Evolutionary conservation across 345 rosid species (phyloP).

Genomic region (Hypericum perforatum): DNA sequence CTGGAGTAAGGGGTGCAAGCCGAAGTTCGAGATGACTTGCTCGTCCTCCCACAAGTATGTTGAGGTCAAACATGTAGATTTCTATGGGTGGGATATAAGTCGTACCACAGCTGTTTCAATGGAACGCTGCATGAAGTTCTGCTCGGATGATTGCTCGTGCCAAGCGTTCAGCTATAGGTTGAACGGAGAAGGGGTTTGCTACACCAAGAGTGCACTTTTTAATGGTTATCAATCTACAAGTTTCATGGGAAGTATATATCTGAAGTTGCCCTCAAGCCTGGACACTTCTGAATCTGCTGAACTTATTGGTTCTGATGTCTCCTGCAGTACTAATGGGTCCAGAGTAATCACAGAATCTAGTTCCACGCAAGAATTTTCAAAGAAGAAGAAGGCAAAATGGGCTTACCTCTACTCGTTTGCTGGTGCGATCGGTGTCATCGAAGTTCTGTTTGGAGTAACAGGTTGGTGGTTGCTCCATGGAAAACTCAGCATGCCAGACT

Average conservation of each 20-base stretch:
- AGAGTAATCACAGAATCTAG: neutral
- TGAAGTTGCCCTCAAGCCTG: constrained; percentile 20
- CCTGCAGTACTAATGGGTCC: constrained; percentile 5
- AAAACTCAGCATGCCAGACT: constrained; percentile 2
- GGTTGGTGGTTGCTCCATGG: constrained; percentile 29
- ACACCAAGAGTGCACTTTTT: constrained; percentile 17
- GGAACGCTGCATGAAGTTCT: too few relatives aligned
- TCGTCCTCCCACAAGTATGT: too few relatives aligned
- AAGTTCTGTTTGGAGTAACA: constrained; percentile 16
- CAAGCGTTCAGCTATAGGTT: too few relatives aligned
- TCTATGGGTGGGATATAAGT: too few relatives aligned
- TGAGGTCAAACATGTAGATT: too few relatives aligned
- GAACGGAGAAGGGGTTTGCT: constrained; percentile 1
- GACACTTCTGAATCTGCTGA: neutral
- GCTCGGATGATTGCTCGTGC: too few relatives aligned
- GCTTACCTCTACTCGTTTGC: constrained; percentile 30
- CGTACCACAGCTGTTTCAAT: too few relatives aligned
- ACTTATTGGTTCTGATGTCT: constrained; percentile 4
- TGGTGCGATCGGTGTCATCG: constrained; percentile 23
- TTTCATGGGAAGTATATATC: too few relatives aligned
- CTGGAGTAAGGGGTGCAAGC: too few relatives aligned
- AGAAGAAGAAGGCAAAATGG: constrained; percentile 26
- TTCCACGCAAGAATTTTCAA: constrained; percentile 12
- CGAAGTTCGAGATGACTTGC: too few relatives aligned
- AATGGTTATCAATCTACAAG: constrained; percentile 23